Evolutionary conservation across 805 yeast species (phyloP).

Genomic region (Saccharomyces paradoxus): DNA sequence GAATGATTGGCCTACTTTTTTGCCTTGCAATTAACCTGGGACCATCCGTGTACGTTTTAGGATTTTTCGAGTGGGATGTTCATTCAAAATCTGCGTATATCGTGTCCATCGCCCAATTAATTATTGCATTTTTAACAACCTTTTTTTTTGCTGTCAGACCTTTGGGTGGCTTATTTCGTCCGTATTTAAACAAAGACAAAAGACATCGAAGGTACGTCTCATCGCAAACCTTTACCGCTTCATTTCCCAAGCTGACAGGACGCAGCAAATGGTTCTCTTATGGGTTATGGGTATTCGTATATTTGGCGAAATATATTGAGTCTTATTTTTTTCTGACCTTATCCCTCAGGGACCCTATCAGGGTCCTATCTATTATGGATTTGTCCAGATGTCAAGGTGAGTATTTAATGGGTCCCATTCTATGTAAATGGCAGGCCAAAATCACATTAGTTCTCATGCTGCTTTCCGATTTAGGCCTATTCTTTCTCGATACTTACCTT

Average conservation of each 20-base stretch:
- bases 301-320: constrained; percentile 60
- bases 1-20: constrained; percentile 37
- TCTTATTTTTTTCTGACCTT: constrained; percentile 72
- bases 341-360: constrained; percentile 63
- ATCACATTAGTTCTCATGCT: constrained; percentile 47
- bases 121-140: constrained; percentile 46
- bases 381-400: constrained; percentile 58
- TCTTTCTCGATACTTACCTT: constrained; percentile 72
- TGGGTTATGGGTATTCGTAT: constrained; percentile 62
- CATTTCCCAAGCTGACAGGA: constrained; percentile 46
- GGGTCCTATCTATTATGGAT: constrained; percentile 54
- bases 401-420: constrained; percentile 38
- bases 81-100: constrained; percentile 31
- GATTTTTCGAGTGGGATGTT: constrained; percentile 24
- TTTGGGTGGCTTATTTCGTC: constrained; percentile 45
- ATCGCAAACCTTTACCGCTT: constrained; percentile 50
- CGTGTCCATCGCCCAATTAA: constrained; percentile 47
- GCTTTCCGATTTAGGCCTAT: constrained; percentile 56
- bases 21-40: constrained; percentile 38
- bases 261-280: constrained; percentile 53
- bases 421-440: constrained; percentile 52
- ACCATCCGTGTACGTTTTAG: constrained; percentile 50
- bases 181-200: constrained; percentile 29
- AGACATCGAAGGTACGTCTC: constrained; percentile 41
- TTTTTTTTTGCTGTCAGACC: constrained; percentile 57